Conservation (phyloP, 495 filamentous ascomycete genomes). For the Xylaria cubensis region DNA sequence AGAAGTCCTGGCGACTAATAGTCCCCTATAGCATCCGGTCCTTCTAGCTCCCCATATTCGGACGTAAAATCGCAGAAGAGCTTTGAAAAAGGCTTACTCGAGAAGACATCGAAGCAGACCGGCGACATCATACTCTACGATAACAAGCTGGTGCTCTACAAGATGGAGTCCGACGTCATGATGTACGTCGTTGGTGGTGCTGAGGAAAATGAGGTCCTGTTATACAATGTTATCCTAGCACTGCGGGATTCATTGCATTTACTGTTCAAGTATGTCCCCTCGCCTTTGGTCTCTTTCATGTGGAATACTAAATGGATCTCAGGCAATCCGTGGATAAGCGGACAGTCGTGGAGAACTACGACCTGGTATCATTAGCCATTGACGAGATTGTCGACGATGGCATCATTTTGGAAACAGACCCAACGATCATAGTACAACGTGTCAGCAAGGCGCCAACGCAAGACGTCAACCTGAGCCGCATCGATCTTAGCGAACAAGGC, state of each 20-base stretch:
- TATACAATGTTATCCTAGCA: conserved; percentile 91
- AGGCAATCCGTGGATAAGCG: conserved; percentile 96
- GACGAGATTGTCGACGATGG: conserved; percentile 98
- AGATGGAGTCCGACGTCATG: conserved; percentile 97
- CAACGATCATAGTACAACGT: conserved; percentile 85
- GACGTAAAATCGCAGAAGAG: conserved; percentile 90
- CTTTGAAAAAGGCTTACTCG: conserved; percentile 94
- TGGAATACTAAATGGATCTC: conserved; percentile 18
- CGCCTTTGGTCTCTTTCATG: not conserved
- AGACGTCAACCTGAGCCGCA: conserved; percentile 87
- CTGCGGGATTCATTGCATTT: conserved; percentile 88
- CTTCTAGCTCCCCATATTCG: conserved; percentile 75
- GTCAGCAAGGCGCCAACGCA: conserved; percentile 92
- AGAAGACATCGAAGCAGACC: conserved; percentile 95
- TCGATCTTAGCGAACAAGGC: conserved; percentile 96
- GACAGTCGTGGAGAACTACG: conserved; percentile 97
- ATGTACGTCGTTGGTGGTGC: conserved; percentile 91
- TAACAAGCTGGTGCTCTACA: conserved; percentile 93
- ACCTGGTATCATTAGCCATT: conserved; percentile 85
- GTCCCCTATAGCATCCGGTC: conserved; percentile 30
- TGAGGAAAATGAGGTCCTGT: conserved; percentile 95
- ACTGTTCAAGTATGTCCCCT: conserved; percentile 78
- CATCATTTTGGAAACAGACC: conserved; percentile 95
- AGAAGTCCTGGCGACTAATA: not conserved
- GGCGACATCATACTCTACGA: conserved; percentile 97